Evolutionary conservation across 208 protist genomes (phyloP).

Genomic region (Endotrypanum monterogeii): DNA sequence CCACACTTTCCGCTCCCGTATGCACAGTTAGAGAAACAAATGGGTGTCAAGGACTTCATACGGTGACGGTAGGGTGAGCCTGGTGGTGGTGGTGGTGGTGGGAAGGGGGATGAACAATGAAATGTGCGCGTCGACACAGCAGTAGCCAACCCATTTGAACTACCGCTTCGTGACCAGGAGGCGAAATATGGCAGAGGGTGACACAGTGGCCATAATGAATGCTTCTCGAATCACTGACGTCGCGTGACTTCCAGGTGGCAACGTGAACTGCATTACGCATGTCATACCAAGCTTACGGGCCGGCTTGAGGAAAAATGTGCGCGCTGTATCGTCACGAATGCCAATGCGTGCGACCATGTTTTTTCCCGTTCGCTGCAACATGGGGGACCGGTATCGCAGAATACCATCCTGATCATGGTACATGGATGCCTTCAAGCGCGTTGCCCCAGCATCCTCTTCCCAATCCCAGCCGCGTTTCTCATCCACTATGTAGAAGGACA

Average conservation of each 20-base stretch:
- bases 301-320: conserved; percentile 72
- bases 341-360: conserved; percentile 68
- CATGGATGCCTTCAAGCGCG: conserved; percentile 39
- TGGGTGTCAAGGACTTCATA: too few species aligned
- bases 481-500: conserved; percentile 65
- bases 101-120: not conserved
- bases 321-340: conserved; percentile 57
- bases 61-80: too few species aligned
- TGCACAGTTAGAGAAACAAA: too few species aligned
- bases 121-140: not conserved
- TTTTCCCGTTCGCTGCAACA: conserved; percentile 43
- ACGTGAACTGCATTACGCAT: conserved; percentile 62
- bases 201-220: conserved; percentile 74
- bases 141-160: not conserved
- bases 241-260: conserved; percentile 64
- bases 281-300: conserved; percentile 68
- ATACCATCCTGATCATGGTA: conserved; percentile 83
- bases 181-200: conserved; percentile 57
- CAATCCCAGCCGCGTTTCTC: conserved; percentile 78
- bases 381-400: conserved; percentile 60
- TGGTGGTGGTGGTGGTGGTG: too few species aligned
- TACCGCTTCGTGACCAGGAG: conserved; percentile 18
- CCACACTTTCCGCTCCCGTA: too few species aligned
- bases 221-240: conserved; percentile 76
- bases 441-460: conserved; percentile 40